Percentiles rank a stretch among this genome's conserved stretches.
These are phyloP conservation scores for Dactylellina sp. DNA, from an alignment of 2,329 filamentous ascomycete species.

Conservation along the genomic window DNA sequence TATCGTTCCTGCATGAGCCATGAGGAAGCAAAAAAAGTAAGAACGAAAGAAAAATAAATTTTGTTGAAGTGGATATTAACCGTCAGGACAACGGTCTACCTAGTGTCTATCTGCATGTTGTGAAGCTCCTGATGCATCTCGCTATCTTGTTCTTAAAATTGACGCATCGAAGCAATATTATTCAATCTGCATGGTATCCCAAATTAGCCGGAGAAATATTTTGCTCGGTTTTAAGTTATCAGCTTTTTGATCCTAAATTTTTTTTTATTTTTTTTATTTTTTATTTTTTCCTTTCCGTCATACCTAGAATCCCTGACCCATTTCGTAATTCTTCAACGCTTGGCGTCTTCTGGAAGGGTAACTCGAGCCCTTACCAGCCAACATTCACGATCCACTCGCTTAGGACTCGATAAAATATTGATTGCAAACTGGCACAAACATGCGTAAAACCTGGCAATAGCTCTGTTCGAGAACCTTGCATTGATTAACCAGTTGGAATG, in stretches of 20 bases:
- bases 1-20: constrained; percentile 51
- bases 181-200: constrained; percentile 41
- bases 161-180: constrained; percentile 36
- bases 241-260: not conserved
- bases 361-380: constrained; percentile 50
- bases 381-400: constrained; percentile 55
- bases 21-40: constrained; percentile 30
- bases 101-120: constrained; percentile 33
- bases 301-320: constrained; percentile 27
- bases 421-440: constrained; percentile 42
- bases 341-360: constrained; percentile 56
- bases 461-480: constrained; percentile 45
- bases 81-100: constrained; percentile 49
- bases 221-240: constrained; percentile 33
- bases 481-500: constrained; percentile 45
- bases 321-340: constrained; percentile 46
- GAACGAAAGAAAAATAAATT: constrained; percentile 12
- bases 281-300: constrained; percentile 2
- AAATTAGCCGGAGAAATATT: constrained; percentile 50
- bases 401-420: constrained; percentile 50
- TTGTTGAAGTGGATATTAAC: constrained; percentile 39
- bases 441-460: constrained; percentile 41
- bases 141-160: constrained; percentile 43
- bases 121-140: constrained; percentile 26
- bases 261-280: constrained; percentile 2